Percentiles rank a stretch among this genome's conserved stretches.
These are phyloP conservation scores for Xylaria sp. DNA, from an alignment of 2,329 filamentous ascomycete species.

Conservation along the genomic window DNA sequence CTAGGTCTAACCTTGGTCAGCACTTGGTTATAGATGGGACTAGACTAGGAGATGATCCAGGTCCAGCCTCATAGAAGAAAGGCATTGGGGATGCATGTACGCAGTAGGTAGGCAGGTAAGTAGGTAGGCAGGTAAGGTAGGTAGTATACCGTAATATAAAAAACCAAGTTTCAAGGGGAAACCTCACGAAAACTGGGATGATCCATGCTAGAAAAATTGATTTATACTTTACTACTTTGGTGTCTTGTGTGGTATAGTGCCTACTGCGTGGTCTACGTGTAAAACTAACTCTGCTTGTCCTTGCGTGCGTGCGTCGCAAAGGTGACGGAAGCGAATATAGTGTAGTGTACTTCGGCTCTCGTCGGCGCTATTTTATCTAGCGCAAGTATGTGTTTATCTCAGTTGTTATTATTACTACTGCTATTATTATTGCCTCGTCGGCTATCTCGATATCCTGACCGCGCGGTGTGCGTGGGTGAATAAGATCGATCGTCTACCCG, in stretches of 20 bases:
- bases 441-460: constrained; percentile 26
- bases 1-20: constrained; percentile 4
- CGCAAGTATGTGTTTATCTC: not conserved
- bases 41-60: constrained; percentile 7
- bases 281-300: not conserved
- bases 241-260: constrained; percentile 4
- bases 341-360: not conserved
- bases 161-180: constrained; percentile 23
- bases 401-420: not conserved
- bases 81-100: not conserved
- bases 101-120: constrained; percentile 3
- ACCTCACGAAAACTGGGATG: not conserved
- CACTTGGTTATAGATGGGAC: constrained; percentile 8
- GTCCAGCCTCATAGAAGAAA: constrained; percentile 20
- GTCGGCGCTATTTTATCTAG: not conserved
- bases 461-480: constrained; percentile 22
- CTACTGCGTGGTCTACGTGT: not conserved
- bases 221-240: constrained; percentile 13
- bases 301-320: constrained; percentile 7
- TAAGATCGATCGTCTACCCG: constrained; percentile 29
- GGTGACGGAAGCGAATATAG: constrained; percentile 20
- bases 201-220: constrained; percentile 13
- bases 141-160: constrained; percentile 15
- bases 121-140: constrained; percentile 2
- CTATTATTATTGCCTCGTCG: constrained; percentile 11